Conservation (phyloP, 257 asterid species). For the Solanum chmielewskii region DNA sequence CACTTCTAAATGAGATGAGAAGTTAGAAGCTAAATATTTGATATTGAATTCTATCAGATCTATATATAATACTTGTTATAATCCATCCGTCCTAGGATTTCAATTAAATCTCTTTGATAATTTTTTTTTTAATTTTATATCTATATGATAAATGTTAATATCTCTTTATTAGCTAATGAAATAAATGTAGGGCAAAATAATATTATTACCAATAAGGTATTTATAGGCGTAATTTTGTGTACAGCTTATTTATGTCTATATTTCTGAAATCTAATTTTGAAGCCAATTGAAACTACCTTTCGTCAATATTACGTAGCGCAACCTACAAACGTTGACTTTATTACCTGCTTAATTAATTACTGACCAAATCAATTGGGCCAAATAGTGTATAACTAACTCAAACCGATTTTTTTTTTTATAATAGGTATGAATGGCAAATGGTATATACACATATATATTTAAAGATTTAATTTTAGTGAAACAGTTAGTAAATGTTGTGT, state of each 20-base stretch:
- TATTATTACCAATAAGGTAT: neutral
- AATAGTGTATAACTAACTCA: neutral
- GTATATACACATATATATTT: neutral
- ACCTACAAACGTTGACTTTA: neutral
- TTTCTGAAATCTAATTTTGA: neutral
- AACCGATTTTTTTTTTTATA: neutral
- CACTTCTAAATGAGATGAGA: neutral
- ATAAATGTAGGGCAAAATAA: too few relatives aligned
- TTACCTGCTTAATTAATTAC: neutral
- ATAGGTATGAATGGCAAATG: neutral
- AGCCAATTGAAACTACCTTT: neutral
- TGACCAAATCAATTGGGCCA: neutral
- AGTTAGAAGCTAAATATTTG: too few relatives aligned
- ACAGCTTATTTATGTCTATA: neutral
- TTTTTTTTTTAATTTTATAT: too few relatives aligned
- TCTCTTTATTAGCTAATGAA: too few relatives aligned
- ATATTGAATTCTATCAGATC: neutral
- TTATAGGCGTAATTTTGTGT: neutral
- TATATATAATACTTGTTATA: neutral
- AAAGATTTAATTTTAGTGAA: neutral
- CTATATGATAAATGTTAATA: too few relatives aligned
- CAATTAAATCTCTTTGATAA: neutral
- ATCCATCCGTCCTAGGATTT: neutral
- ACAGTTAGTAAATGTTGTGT: neutral
- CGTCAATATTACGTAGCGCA: neutral